Conservation (phyloP, 2,329 filamentous ascomycete genomes). For the Aureobasidium vineae region DNA sequence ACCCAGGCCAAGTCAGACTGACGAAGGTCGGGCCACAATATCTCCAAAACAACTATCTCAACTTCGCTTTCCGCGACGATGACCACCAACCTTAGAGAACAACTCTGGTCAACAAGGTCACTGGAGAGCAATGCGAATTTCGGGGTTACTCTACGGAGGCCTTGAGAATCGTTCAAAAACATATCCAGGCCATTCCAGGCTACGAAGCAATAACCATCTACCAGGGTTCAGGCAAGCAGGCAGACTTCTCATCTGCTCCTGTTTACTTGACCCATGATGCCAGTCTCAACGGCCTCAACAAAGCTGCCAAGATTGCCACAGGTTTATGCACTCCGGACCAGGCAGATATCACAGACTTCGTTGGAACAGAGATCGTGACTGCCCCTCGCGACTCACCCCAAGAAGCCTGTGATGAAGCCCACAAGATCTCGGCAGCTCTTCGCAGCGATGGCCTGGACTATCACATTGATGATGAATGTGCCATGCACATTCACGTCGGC, state of each 20-base stretch:
- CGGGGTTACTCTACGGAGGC: constrained; percentile 8
- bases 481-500: constrained; percentile 34
- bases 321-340: neutral
- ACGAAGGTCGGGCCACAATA: constrained; percentile 11
- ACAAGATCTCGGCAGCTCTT: neutral
- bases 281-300: constrained; percentile 12
- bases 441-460: constrained; percentile 17
- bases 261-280: constrained; percentile 3
- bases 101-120: neutral
- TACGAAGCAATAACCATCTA: constrained; percentile 1
- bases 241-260: constrained; percentile 8
- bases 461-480: constrained; percentile 28
- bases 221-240: neutral
- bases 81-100: neutral
- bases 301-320: neutral
- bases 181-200: neutral
- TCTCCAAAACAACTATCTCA: neutral
- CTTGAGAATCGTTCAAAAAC: constrained; percentile 3
- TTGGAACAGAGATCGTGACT: constrained; percentile 17
- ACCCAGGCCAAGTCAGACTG: neutral
- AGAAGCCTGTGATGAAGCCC: constrained; percentile 5
- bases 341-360: constrained; percentile 1
- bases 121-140: neutral
- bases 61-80: constrained; percentile 6
- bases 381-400: constrained; percentile 5